Base-by-base conservation (phyloP, 1,284 basidiomycete genomes). In the Singerocomus rubriflavus region DNA sequence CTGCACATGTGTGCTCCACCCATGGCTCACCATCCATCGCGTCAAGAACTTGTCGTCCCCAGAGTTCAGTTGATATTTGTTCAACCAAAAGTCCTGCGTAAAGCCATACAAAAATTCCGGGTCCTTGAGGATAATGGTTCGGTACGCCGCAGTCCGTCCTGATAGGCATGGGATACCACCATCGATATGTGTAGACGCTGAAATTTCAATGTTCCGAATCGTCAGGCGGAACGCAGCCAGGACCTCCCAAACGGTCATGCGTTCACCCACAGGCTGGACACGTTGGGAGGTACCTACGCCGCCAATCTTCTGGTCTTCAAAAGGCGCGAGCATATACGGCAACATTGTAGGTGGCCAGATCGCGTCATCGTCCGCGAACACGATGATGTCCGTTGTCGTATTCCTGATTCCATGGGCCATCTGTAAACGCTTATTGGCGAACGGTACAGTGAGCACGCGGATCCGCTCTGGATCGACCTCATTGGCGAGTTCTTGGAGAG, bases 11-110 rank as follows among this genome's bases (percentile, higher is more conserved):
- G 92, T 95, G 69, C 80, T 87, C 93, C 93, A 96, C 14, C 92
- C 91, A 65, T 94, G 91, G 65, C 82, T 86, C 54, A 95, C 92
- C 89, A 94, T 93, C 93, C 93, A 96, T 32, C 93, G 77, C n/a
- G 93, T 95, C 64, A 95, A 74, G 73, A 93, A 95, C 72, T 95
- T 95, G 77, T 94, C 91, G 72, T 94, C 91, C 31, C 91, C 90
- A 4, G 89, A 92, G 71, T 94, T 94, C 58, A 93, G 82, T 69
- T 93, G 91, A 70, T 94, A 95, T 71, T 92, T 93, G 53, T 85
- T 91, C 43, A 93, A 71, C 92, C 92, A 94, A 65, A 85, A 91
- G 69, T 95, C 92, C 69, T 94, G 91, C 9, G 92, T 95, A 72
- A 95, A 96, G 27, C 90, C 91, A 64, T 93, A 84, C 31, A 95